These are phyloP conservation scores for Solioccasus polychromus DNA, from an alignment of 768 basidiomycete species.

Conservation along the genomic window DNA sequence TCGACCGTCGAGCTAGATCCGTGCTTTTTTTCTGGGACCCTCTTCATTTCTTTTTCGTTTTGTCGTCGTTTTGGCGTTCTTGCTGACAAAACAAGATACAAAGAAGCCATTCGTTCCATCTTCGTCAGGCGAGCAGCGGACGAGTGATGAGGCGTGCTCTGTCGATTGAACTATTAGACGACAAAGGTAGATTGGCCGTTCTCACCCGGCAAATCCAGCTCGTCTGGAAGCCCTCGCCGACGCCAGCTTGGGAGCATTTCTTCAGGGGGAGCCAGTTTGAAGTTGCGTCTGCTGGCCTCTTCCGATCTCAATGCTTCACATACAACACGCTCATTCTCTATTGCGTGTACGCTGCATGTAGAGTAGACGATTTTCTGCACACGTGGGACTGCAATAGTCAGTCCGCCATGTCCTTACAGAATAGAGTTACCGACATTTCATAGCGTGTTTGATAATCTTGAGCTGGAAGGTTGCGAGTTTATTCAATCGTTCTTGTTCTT, in stretches of 20 bases:
- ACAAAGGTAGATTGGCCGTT: neutral
- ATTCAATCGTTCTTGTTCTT: slow-evolving; percentile 65
- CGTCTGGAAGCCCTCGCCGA: slow-evolving; percentile 69
- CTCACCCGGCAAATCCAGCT: slow-evolving; percentile 56
- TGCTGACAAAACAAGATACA: slow-evolving; percentile 80
- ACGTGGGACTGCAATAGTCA: slow-evolving; percentile 56
- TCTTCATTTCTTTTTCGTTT: slow-evolving; percentile 11
- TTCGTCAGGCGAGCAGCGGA: slow-evolving; percentile 76
- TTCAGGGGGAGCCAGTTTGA: slow-evolving; percentile 62
- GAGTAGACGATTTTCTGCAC: slow-evolving; percentile 89
- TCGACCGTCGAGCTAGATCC: slow-evolving; percentile 13
- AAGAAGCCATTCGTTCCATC: slow-evolving; percentile 97
- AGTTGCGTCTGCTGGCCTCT: slow-evolving; percentile 59
- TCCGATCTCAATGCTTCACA: slow-evolving; percentile 65
- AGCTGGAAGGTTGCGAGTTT: slow-evolving; percentile 89
- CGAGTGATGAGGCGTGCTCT: slow-evolving; percentile 58
- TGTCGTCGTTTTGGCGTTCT: slow-evolving; percentile 3
- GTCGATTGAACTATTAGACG: neutral
- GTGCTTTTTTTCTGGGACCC: slow-evolving; percentile 19
- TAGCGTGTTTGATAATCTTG: slow-evolving; percentile 89
- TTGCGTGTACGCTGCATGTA: slow-evolving; percentile 91
- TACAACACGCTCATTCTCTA: slow-evolving; percentile 93
- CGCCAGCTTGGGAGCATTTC: slow-evolving; percentile 81
- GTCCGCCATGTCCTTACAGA: slow-evolving; percentile 1
- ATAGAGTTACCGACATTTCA: slow-evolving; percentile 64